Base-by-base conservation (phyloP, 106 monocot genomes). In the Chionographis japonica region DNA sequence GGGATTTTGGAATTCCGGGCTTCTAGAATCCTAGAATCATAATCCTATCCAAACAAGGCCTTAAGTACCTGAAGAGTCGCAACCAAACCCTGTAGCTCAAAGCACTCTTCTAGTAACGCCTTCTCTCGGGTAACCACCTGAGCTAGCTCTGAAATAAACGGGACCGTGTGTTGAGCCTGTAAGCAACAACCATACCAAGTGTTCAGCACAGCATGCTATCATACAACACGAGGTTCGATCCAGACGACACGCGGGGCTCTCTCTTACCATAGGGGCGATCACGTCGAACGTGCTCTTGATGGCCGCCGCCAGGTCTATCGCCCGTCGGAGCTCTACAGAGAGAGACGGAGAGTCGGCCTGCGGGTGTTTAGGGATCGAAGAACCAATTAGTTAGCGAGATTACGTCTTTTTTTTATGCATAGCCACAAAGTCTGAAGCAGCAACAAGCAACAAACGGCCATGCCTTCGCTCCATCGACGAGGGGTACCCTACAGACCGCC, bases 401-500 rank as follows among this genome's bases (percentile, higher is more conserved):
- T 40, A 11, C 2, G 39, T 16, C 2, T 43, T 6, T 8, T 49
- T 1, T 51, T 12, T 4, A 12, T 17, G 17, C 10, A 51, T 9
- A 27, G 10, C 14, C 7, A 14, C 14, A 49, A 46, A 18, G 4
- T 43, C 14, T 42, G 18, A 11, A 43, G 53, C 4, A 5, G 36
- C 52, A 15, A 8, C 1, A 36, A 13, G 6, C 8, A 41, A 11
- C 11, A 42, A 63, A 7, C 0, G 38, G 2, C 54, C 17, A 5
- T 40, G 77, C 80, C 77, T 77, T 74, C 40, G 80, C 85, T 54
- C 65, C 76, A 65, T 80, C 74, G 10, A 66, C 62, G n/a, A 85
- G 56, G 12, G 85, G 85, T 6, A 80, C 27, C 54, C 66, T 77
- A 20, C 57, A 74, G 5, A 85, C 77, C 4, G 67, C 77, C 18